Conservation (phyloP, 768 basidiomycete genomes). For the Mycena kentingensis region DNA sequence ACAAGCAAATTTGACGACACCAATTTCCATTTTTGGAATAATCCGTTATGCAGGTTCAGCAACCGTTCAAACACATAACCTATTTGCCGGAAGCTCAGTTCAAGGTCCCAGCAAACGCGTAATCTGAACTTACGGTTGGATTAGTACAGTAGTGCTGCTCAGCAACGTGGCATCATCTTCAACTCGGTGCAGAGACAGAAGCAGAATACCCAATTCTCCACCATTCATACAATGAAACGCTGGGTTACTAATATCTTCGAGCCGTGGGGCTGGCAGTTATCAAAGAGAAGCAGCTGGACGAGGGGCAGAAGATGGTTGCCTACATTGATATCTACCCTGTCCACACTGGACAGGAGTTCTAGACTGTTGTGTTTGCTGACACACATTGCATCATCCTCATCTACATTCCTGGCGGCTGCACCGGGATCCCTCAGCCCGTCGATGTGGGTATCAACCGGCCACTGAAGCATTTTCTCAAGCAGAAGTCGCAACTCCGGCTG, state of each 20-base stretch:
- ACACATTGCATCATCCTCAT: constrained; percentile 23
- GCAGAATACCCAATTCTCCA: constrained; percentile 27
- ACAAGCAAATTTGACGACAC: too few species aligned
- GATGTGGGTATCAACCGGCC: constrained; percentile 31
- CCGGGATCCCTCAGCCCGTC: constrained; percentile 27
- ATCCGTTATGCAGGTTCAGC: too few species aligned
- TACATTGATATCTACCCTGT: constrained; percentile 31
- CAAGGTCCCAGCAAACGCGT: too few species aligned
- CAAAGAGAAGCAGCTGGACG: constrained; percentile 6
- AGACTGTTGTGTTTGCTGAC: constrained; percentile 9
- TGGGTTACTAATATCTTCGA: constrained; percentile 19
- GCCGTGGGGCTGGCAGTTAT: constrained; percentile 17
- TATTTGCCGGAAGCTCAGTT: too few species aligned
- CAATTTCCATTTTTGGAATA: too few species aligned
- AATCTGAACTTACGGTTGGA: too few species aligned
- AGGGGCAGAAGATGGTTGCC: constrained; percentile 23
- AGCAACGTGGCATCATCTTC: constrained; percentile 21
- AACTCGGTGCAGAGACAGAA: constrained; percentile 21
- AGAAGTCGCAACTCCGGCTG: constrained; percentile 14
- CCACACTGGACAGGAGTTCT: constrained; percentile 29
- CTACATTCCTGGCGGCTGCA: constrained; percentile 31
- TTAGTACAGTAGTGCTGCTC: too few species aligned
- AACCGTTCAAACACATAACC: too few species aligned
- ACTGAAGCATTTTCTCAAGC: constrained; percentile 29
- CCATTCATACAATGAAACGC: constrained; percentile 30